phyloP scores from a whole-genome alignment of 73 alveolate species.

The Paramecium bursaria region DNA sequence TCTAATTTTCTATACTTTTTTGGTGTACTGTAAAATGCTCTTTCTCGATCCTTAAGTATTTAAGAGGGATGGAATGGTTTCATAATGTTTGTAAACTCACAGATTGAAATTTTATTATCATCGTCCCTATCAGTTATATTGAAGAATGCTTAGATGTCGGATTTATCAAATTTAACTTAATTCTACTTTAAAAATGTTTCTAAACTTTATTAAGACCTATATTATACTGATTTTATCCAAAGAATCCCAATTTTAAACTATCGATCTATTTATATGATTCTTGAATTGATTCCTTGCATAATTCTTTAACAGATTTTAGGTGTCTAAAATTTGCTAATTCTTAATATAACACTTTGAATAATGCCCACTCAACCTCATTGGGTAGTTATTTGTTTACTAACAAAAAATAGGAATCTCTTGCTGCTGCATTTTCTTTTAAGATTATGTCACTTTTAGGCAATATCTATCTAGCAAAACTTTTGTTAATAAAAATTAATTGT shows the following conservation, averaged over 20 bases:
- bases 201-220: neutral
- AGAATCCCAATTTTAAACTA: conserved; percentile 17
- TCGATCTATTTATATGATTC: conserved; percentile 21
- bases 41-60: conserved; percentile 50
- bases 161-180: conserved; percentile 21
- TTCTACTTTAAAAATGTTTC: conserved; percentile 5
- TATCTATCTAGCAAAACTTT: conserved; percentile 42
- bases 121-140: conserved; percentile 34
- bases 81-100: conserved; percentile 6
- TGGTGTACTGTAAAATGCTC: conserved; percentile 61
- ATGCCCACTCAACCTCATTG: conserved; percentile 57
- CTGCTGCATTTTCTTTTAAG: conserved; percentile 53
- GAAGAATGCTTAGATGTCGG: conserved; percentile 35
- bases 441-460: conserved; percentile 48
- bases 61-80: conserved; percentile 58
- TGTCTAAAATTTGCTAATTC: conserved; percentile 41
- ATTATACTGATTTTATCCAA: conserved; percentile 5
- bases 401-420: conserved; percentile 52
- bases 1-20: conserved; percentile 53
- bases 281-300: conserved; percentile 37
- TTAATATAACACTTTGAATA: conserved; percentile 16
- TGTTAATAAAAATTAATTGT: neutral
- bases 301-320: conserved; percentile 13
- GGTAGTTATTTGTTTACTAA: conserved; percentile 44
- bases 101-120: conserved; percentile 53